These are phyloP conservation scores for Globisporangium irregulare DNA, from an alignment of 352 stramenopile genomes.

Conservation along the genomic window DNA sequence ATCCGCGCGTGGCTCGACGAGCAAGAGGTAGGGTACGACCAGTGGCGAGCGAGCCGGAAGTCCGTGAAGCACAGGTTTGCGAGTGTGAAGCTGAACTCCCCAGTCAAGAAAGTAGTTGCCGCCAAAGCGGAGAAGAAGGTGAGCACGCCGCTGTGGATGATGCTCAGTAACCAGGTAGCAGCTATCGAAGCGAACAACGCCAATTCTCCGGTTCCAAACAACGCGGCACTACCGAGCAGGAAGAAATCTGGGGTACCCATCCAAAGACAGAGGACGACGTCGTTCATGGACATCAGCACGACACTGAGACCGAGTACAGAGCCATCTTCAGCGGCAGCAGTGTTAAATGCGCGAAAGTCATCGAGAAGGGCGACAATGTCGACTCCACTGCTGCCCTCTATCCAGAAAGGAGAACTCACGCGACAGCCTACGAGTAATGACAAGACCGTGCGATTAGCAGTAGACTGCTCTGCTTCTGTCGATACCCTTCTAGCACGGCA, in stretches of 20 bases:
- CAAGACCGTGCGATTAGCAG: neutral
- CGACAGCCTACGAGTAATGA: neutral
- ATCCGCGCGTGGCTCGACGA: constrained; percentile 57
- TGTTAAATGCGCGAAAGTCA: neutral
- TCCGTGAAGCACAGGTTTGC: constrained; percentile 41
- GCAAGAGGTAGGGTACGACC: constrained; percentile 44
- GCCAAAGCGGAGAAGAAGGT: neutral
- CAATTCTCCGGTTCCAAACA: neutral
- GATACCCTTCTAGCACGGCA: neutral
- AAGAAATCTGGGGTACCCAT: neutral
- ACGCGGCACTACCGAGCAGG: neutral
- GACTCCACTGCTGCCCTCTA: neutral
- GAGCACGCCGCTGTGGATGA: constrained; percentile 24
- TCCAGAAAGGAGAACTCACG: constrained; percentile 2
- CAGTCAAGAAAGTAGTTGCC: constrained; percentile 20
- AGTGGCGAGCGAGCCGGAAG: constrained; percentile 37
- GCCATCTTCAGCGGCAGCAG: neutral
- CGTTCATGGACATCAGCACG: neutral
- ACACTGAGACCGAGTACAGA: neutral
- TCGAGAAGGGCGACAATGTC: constrained; percentile 8
- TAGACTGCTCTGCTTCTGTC: neutral
- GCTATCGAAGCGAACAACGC: neutral
- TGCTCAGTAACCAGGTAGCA: constrained; percentile 12
- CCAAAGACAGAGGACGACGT: neutral
- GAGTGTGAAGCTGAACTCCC: constrained; percentile 49